Conservation (phyloP, 179 eudicot species). For the Beta corolliflora region DNA sequence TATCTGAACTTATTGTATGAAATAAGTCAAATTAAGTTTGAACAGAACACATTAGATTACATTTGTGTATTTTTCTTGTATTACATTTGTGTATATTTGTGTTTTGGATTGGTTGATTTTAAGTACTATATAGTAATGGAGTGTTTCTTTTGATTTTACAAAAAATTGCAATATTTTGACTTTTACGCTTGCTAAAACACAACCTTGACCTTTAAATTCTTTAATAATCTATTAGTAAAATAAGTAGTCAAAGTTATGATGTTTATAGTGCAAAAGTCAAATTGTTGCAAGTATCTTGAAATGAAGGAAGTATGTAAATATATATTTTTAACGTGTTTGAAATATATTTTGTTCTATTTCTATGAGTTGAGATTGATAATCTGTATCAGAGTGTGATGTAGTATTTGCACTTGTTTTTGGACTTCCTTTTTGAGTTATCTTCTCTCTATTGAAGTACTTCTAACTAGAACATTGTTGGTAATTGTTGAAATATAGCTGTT, state of each 20-base stretch:
- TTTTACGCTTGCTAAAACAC: too few relatives aligned
- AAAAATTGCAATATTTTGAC: too few relatives aligned
- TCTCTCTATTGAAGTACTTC: background rate
- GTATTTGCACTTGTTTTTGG: background rate
- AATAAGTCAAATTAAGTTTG: background rate
- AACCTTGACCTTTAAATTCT: too few relatives aligned
- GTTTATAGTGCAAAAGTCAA: too few relatives aligned
- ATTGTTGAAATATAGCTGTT: background rate
- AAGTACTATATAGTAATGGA: background rate
- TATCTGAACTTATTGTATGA: too few relatives aligned
- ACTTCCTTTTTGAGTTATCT: background rate
- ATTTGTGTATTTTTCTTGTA: background rate
- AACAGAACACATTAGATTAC: background rate
- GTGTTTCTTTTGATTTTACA: background rate
- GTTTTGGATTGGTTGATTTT: background rate
- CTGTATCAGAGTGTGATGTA: background rate
- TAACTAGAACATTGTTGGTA: background rate
- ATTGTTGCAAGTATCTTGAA: too few relatives aligned
- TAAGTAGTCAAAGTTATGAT: too few relatives aligned
- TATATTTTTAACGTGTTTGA: background rate
- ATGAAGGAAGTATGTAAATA: too few relatives aligned
- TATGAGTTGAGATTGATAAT: background rate
- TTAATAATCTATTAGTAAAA: too few relatives aligned
- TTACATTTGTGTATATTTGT: background rate
- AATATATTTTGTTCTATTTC: background rate